Percentiles rank a stretch among this genome's conserved stretches.
These are phyloP conservation scores for Middelhovenomyces tepae DNA, from an alignment of 805 yeast species.

Conservation along the genomic window DNA sequence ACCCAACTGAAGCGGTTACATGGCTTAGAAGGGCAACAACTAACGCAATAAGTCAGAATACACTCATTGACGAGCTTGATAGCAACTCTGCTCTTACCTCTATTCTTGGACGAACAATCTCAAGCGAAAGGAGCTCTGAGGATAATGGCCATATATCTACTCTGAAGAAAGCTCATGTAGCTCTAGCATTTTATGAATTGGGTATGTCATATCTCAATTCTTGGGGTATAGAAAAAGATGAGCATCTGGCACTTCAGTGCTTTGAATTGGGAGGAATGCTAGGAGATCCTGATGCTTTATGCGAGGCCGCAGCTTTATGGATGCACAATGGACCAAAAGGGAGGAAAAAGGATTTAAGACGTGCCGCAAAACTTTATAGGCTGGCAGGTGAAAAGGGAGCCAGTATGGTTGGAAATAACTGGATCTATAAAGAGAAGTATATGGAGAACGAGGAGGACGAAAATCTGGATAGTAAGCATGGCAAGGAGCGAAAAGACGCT, in stretches of 20 bases:
- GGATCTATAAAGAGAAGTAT: constrained; percentile 70
- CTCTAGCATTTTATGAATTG: constrained; percentile 46
- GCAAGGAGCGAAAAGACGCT: too few species aligned
- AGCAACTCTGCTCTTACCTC: background rate
- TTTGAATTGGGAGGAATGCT: constrained; percentile 56
- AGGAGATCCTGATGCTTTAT: constrained; percentile 63
- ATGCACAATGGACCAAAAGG: constrained; percentile 40
- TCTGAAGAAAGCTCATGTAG: constrained; percentile 21
- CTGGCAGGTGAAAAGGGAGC: constrained; percentile 55
- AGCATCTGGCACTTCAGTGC: constrained; percentile 46
- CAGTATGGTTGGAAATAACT: constrained; percentile 55
- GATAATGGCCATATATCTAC: constrained; percentile 6
- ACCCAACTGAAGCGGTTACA: constrained; percentile 43
- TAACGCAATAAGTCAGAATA: constrained; percentile 10
- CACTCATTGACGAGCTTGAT: constrained; percentile 2
- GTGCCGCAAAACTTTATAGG: constrained; percentile 66
- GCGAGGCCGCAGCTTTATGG: constrained; percentile 64
- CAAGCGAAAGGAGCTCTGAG: constrained; percentile 27
- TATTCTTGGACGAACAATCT: background rate
- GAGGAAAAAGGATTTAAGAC: constrained; percentile 47
- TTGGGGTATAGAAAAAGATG: constrained; percentile 48
- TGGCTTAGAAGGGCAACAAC: constrained; percentile 51
- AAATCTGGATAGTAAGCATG: too few species aligned
- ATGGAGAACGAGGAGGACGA: constrained; percentile 21
- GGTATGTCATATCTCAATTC: constrained; percentile 51